Base-by-base conservation (phyloP, 2,329 filamentous ascomycete species). In the Colletotrichum spaethianum region DNA sequence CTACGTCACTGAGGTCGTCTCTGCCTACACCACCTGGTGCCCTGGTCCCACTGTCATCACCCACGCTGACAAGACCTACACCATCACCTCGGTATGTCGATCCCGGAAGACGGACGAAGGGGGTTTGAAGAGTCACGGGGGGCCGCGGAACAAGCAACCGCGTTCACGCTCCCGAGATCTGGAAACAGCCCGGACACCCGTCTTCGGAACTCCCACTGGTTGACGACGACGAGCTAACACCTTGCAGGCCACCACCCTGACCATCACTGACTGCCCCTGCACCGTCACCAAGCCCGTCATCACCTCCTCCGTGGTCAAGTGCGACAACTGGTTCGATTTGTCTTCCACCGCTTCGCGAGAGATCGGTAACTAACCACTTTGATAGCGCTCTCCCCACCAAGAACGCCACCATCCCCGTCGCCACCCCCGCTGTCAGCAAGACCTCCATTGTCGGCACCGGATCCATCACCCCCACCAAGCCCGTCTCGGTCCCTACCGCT, bases 181-280 rank as follows among this genome's bases (percentile, higher is more conserved):
- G 23, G 31, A 38, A 28, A 50, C 28, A 33, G 23, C 33, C 60
- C 46, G 31, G 56, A 44, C 53, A 31, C 33, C 44, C 33, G 36
- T 46, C 33, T 36, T 57, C 31, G 5, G 53, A 62, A 55, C 16
- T 16, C 20, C 59, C 36, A 33, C 56, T 42, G 4, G n/a, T 53
- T 18, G 36, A 18, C 36, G n/a, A 48, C 20, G 12, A 44, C 62
- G 75, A 86, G 85, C 81, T 65, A 67, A 72, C 53, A 33, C 20
- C 6, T 33, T 60, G 23, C 63, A 90, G 88, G 83, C 91, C 80
- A 92, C 90, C 81, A 92, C 90, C 81, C 83, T 93, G 82, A 93
- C 91, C 85, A 89, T 93, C 87, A 90, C 90, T 78, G 86, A 92
- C 87, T 93, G 92, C 88, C 89, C 91, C 77, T 93, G 91, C 91